Percentiles rank a stretch among this genome's conserved stretches.
Conservation (phyloP, 2,329 filamentous ascomycete species). For the Penicillium sp. region DNA sequence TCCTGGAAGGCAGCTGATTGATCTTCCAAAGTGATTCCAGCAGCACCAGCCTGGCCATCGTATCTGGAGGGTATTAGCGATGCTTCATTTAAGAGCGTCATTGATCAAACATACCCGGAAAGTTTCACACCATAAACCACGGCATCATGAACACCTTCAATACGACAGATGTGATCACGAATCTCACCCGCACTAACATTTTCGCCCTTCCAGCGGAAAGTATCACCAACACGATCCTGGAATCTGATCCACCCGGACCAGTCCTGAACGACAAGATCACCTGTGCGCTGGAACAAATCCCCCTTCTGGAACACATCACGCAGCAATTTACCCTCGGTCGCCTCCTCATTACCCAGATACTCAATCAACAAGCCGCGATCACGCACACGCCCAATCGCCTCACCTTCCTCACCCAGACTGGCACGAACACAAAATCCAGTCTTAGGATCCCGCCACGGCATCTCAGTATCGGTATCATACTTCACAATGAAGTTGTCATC, state of each 20-base stretch:
- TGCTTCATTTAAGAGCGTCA: neutral
- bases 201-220: constrained; percentile 45
- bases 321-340: constrained; percentile 48
- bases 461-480: constrained; percentile 44
- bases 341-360: constrained; percentile 43
- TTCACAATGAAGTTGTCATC: constrained; percentile 45
- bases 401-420: constrained; percentile 43
- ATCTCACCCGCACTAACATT: constrained; percentile 50
- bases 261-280: constrained; percentile 47
- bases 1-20: constrained; percentile 28
- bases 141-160: constrained; percentile 44
- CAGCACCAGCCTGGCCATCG: constrained; percentile 51
- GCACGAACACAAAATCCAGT: constrained; percentile 47
- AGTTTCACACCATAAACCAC: constrained; percentile 49
- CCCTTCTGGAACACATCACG: constrained; percentile 48
- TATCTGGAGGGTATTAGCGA: constrained; percentile 35
- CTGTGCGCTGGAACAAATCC: constrained; percentile 48
- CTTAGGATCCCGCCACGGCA: constrained; percentile 44
- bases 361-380: constrained; percentile 41
- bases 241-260: constrained; percentile 47
- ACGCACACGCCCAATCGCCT: constrained; percentile 47
- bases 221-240: constrained; percentile 45
- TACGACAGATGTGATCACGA: constrained; percentile 44
- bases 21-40: constrained; percentile 46
- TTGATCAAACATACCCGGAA: constrained; percentile 30